A percentile compares a stretch with the other conserved stretches of the same genome.
Evolutionary conservation across 1,139 yeast species (phyloP).

Genomic region (Magnusiomyces suaveolens): DNA sequence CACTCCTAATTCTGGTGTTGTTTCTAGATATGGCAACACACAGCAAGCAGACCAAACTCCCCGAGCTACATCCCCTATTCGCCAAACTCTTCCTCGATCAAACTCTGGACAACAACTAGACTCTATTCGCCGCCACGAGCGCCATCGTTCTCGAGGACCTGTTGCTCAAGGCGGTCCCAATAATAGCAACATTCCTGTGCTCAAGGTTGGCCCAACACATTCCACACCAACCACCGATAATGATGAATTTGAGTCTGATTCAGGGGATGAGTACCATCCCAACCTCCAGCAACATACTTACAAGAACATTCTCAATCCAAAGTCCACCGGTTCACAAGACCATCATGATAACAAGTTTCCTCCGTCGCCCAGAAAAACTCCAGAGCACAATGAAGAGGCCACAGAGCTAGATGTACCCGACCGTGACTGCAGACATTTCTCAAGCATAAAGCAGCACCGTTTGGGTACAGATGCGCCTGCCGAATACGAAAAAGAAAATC

Average conservation of each 20-base stretch:
- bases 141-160: not conserved
- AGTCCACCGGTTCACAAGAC: not conserved
- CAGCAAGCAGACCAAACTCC: not conserved
- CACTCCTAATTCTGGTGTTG: not conserved
- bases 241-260: not conserved
- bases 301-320: not conserved
- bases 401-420: constrained; percentile 37
- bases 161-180: not conserved
- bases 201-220: not conserved
- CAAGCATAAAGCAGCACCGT: not conserved
- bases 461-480: constrained; percentile 35
- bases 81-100: not conserved
- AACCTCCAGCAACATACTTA: too few species aligned
- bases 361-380: not conserved
- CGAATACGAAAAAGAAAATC: constrained; percentile 5
- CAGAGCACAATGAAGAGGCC: constrained; percentile 24
- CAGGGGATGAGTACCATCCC: not conserved
- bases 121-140: not conserved
- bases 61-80: constrained; percentile 2
- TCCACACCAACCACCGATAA: not conserved
- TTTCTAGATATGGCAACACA: too few species aligned
- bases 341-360: not conserved
- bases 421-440: not conserved
- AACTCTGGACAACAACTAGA: not conserved
- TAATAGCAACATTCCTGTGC: not conserved